These are phyloP conservation scores for Penicillium freii DNA, from an alignment of 2,329 filamentous ascomycete genomes.

Conservation along the genomic window DNA sequence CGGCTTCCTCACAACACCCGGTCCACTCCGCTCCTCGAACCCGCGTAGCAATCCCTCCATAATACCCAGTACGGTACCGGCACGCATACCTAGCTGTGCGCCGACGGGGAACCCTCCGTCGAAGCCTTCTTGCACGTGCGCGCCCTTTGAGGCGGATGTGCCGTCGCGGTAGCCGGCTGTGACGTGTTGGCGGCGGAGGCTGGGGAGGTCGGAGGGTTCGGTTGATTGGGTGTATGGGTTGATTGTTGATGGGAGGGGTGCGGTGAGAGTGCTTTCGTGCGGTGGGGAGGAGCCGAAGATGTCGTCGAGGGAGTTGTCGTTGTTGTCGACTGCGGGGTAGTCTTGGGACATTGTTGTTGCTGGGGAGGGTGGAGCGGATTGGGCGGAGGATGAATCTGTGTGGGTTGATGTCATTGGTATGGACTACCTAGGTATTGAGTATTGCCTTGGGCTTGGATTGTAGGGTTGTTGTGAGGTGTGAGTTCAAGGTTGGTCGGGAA, in stretches of 20 bases:
- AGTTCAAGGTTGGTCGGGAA: no score
- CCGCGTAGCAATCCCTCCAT: conserved; percentile 65
- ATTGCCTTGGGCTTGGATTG: background rate
- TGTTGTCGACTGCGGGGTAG: conserved; percentile 16
- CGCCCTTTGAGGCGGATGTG: conserved; percentile 70
- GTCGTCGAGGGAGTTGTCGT: conserved; percentile 37
- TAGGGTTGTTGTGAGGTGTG: background rate
- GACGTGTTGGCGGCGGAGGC: conserved; percentile 71
- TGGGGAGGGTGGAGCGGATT: conserved; percentile 20
- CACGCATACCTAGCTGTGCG: conserved; percentile 71
- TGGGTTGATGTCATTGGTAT: background rate
- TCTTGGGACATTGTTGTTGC: conserved; percentile 25
- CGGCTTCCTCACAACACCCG: conserved; percentile 29
- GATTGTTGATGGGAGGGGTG: background rate
- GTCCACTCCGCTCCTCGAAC: conserved; percentile 28
- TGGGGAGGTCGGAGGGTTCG: conserved; percentile 66
- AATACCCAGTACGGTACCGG: conserved; percentile 72
- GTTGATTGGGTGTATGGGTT: background rate
- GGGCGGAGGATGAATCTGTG: conserved; percentile 17
- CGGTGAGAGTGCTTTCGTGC: background rate
- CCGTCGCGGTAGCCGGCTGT: conserved; percentile 92
- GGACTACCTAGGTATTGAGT: background rate
- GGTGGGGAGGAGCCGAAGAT: conserved; percentile 45
- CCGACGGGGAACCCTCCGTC: conserved; percentile 87
- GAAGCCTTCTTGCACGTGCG: conserved; percentile 80